Conservation (phyloP, 352 stramenopile genomes). For the Phytopythium helicoides region DNA sequence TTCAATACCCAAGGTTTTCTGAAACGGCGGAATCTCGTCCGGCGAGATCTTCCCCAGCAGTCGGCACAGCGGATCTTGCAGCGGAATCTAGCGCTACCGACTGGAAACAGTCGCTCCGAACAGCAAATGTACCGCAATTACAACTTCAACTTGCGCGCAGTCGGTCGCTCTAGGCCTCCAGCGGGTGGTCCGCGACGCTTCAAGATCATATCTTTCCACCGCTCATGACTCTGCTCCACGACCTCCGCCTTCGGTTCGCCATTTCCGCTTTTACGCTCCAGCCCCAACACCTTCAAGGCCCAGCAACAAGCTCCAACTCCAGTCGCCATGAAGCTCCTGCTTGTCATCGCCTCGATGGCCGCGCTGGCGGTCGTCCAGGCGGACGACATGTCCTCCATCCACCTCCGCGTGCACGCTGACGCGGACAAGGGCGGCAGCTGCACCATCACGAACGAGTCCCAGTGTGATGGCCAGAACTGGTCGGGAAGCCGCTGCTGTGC, state of each 20-base stretch:
- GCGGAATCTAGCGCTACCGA: too few relatives aligned
- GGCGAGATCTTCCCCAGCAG: neutral
- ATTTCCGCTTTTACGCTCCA: neutral
- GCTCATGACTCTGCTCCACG: too few relatives aligned
- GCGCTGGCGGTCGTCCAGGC: conserved; percentile 2
- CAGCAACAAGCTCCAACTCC: neutral
- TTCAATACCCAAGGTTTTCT: neutral
- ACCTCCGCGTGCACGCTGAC: conserved; percentile 6
- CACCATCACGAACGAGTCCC: conserved; percentile 7
- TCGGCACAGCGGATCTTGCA: too few relatives aligned
- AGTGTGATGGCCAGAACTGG: conserved; percentile 14
- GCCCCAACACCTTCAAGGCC: neutral
- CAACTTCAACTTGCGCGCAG: too few relatives aligned
- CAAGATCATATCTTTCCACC: too few relatives aligned
- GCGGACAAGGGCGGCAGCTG: conserved; percentile 5
- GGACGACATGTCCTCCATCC: conserved; percentile 6
- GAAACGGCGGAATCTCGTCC: neutral
- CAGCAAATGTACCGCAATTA: too few relatives aligned
- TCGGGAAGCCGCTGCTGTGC: conserved; percentile 6
- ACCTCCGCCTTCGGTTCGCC: too few relatives aligned
- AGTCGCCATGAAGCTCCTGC: conserved; percentile 8
- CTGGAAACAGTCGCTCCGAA: too few relatives aligned
- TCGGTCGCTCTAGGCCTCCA: too few relatives aligned
- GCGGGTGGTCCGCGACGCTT: too few relatives aligned
- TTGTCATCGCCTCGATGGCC: conserved; percentile 2